A percentile compares a stretch with the other conserved stretches of the same genome.
Conservation (phyloP, 257 asterid species). For the Solanum sejunctum region DNA sequence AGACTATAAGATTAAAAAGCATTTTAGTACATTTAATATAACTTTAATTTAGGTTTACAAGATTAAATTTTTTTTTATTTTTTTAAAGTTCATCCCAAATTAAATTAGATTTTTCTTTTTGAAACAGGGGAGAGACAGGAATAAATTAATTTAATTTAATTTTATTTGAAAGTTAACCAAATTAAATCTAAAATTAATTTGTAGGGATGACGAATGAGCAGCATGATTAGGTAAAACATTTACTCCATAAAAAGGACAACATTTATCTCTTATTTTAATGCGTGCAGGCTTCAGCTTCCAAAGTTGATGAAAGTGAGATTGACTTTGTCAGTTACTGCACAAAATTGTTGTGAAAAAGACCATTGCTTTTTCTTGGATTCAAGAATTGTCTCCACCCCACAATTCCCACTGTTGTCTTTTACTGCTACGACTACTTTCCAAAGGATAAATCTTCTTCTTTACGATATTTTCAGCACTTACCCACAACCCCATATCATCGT, state of each 20-base stretch:
- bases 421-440: not conserved
- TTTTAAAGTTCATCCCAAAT: no score
- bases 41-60: no score
- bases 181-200: no score
- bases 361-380: not conserved
- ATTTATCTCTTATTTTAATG: not conserved
- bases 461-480: slow-evolving; percentile 11
- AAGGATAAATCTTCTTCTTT: slow-evolving; percentile 19
- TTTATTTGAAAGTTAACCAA: no score
- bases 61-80: no score
- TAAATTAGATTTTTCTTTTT: no score
- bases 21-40: no score
- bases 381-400: slow-evolving; percentile 15
- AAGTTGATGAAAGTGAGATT: not conserved
- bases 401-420: not conserved
- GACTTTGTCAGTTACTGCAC: not conserved
- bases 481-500: slow-evolving; percentile 6
- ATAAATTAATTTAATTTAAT: no score
- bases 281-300: not conserved
- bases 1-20: no score
- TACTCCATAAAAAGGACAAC: not conserved
- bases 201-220: not conserved
- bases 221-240: not conserved
- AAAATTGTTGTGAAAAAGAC: not conserved
- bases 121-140: no score